Base-by-base conservation (phyloP, 2,329 filamentous ascomycete genomes). In the Penicillium sp. region DNA sequence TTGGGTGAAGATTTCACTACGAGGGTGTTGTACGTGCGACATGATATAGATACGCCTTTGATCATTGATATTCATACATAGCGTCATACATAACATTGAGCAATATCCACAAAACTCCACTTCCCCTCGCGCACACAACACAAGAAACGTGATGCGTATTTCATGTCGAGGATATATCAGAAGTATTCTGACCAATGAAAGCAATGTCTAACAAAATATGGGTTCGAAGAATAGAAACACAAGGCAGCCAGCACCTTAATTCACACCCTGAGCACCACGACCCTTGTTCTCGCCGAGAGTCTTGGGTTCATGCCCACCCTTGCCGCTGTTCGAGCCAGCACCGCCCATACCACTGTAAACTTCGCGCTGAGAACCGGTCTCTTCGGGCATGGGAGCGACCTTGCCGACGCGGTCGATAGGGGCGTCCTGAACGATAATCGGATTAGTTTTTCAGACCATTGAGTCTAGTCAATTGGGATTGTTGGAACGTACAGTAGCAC, bases 261-360 rank as follows among this genome's bases (percentile, higher is more conserved):
- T 51, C n/a, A 58, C 42, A 42, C 60, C 62, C n/a, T 70, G 68
- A 30, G 70, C 68, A 38, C 72, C 74, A 1, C 68, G 35, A 1
- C 76, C 76, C 71, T 78, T 79, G 5, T 74, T 64, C 61, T 77
- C 70, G 8, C 77, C 77, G 15, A 75, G 51, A 0, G 69, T 67
- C 57, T 75, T 73, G 24, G 76, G 75, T 28, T 76, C 74, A 40
- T 76, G 72, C 1, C 75, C 75, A 6, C 76, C 77, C 70, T 79
- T 79, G 44, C 77, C 77, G 45, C 72, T 75, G 26, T 59, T 69
- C 15, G 58, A 64, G 7, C 74, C 75, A 15, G 68, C 56, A 40
- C 65, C 70, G 13, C 70, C 70, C 6, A 60, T 59, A 5, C 71
- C 72, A 45, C 71, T 73, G 68, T 59, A 65, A 37, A 70, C 64